Evolutionary conservation across 441 rosid genomes (phyloP), one percentile per base, ranked within the genome.

Genomic region (Syzygium malaccense): DNA sequence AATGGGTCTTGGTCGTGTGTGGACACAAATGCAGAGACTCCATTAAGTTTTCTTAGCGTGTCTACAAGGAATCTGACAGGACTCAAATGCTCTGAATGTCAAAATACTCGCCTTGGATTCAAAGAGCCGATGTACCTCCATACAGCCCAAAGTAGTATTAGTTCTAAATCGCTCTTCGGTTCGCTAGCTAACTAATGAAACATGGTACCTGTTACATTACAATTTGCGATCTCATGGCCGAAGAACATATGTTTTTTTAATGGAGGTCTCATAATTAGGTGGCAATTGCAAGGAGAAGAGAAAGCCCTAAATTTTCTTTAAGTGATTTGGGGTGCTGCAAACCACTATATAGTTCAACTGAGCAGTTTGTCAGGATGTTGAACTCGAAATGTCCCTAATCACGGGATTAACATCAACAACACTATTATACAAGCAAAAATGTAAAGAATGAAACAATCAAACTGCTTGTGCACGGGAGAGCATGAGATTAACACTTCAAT

Each of bases 281-380:
- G 28, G 51, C 83, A 37, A 41, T 23, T 71, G 83, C 51, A 71
- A 71, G 51, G 1, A 37, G 49, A 6, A 37, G 83, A 71, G 83
- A 37, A 14, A 71, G 14, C 41, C 51, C 12, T 41, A 37, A 37
- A 71, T 71, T 71, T 41, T 71, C 55, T 15, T 4, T 17, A 8
- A 53, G 57, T 28, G 86, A 85, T 15, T 54, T 49, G 83, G 84
- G 32, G 87, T 58, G 41, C 66, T 51, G 86, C 55, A 53, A 20
- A 88, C 93, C 91, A 75, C 84, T 45, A 48, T 32, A 57, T 79
- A 90, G 96, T 96, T 95, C 97, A 95, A 93, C 90, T 86, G 79
- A 90, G 85, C 64, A 86, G 92, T 93, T 95, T 95, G 95, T 90
- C 87, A 87, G 91, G 91, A 87, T 88, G 89, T 30, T 85, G 84